Evolutionary conservation across 805 yeast species (phyloP), one percentile per base, ranked within the genome.

Genomic region (Starmerella ratchasimensis): DNA sequence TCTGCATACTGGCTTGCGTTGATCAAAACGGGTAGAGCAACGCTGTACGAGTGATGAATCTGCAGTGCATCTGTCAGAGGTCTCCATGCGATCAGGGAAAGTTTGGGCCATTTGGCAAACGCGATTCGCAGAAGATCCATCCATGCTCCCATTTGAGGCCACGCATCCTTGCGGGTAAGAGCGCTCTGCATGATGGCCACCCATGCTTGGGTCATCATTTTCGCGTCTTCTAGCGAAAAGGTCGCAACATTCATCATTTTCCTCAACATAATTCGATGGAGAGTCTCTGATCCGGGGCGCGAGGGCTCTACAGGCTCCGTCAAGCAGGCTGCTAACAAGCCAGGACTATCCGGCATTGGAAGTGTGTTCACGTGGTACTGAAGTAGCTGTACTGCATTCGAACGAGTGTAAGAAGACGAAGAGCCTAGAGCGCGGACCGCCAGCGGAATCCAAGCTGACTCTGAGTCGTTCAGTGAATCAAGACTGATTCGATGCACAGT

Each of bases 131-230:
- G 36, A 9, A 44, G 34, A 14, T 46, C 48, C 3, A 44, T 30
- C 48, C 47, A 44, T 11, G 15, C n/a, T 15, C 33, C 34, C 8
- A 46, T 31, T 18, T 27, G 20, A 4, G 36, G 34, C 45, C 45
- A 42, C 3, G 21, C 34, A 4, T 25, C 28, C 5, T 26, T 24
- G 3, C 11, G 3, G 10, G 22, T 17, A 11, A 22, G 11, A 5
- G 38, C 33, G 15, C 34, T 29, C 9, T 22, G 22, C 11, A 39
- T 18, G 10, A 39, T 9, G 9, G 15, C 11, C 8, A 17, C 23
- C 42, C 42, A 39, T 3, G 27, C 23, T 23, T 39, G 31, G 26
- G 25, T 24, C 11, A 31, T 31, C 7, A 20, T 3, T 15, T 25
- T 36, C 6, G 31, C 38, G 14, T 39, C 42, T 3, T 34, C 42